phyloP scores from a whole-genome alignment of 352 stramenopile genomes.

The Pythium phragmitis region DNA sequence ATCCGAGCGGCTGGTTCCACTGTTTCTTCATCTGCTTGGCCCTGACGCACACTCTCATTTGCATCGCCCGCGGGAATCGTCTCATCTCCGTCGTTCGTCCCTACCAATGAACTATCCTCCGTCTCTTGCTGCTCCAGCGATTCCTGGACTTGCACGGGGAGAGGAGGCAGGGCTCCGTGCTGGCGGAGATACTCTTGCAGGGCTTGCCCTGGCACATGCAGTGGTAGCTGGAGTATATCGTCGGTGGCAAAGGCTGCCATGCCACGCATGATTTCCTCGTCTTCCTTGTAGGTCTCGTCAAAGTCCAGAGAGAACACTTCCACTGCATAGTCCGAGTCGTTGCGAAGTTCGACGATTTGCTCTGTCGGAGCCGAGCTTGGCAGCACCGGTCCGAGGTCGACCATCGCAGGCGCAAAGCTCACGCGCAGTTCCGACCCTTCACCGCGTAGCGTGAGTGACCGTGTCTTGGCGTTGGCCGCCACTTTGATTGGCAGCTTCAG shows the following conservation, averaged over 20 bases:
- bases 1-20: constrained; percentile 23
- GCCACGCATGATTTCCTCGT: constrained; percentile 80
- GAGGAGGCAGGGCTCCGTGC: constrained; percentile 33
- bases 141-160: not conserved
- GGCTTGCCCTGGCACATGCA: constrained; percentile 63
- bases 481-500: constrained; percentile 91
- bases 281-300: constrained; percentile 75
- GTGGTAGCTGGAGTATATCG: constrained; percentile 66
- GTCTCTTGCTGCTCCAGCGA: not conserved
- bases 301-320: constrained; percentile 93
- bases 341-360: constrained; percentile 72
- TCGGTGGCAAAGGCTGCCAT: constrained; percentile 58
- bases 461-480: constrained; percentile 71
- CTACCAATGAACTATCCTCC: not conserved
- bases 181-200: constrained; percentile 59
- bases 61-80: not conserved
- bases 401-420: constrained; percentile 73
- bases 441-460: constrained; percentile 71
- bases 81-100: not conserved
- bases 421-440: constrained; percentile 80
- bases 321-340: constrained; percentile 87
- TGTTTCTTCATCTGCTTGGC: not conserved
- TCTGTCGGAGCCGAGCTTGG: constrained; percentile 56
- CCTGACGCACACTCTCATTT: not conserved
- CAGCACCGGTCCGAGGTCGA: constrained; percentile 88